Base-by-base conservation (phyloP, 768 basidiomycete genomes). In the Boletus rubescentipes region DNA sequence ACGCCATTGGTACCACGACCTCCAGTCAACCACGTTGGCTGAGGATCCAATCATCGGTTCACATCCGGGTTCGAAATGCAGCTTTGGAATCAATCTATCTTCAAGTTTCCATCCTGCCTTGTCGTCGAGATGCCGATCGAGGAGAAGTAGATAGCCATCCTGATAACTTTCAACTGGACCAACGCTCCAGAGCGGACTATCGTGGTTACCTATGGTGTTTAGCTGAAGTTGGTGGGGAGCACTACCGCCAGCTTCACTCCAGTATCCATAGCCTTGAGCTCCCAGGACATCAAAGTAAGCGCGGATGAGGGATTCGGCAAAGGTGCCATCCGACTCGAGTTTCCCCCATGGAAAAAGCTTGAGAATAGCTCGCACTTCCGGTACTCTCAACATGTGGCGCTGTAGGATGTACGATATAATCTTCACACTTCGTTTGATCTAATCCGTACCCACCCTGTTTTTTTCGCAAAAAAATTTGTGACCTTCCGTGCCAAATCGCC, bases 1-100 rank as follows among this genome's bases (percentile, higher is more conserved):
- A 35, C 79, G 73, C 79, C 78, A 79, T 43, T 69, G 55, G 60
- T 79, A 75, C 66, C 77, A 80, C 23, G 73, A 72, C 31, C 64
- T 67, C 79, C 79, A 80, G 52, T 70, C 73, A 26, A 61, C 57
- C 32, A 75, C 60, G 18, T 70, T 65, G 30, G 49, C 61, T 46
- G 67, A 54, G 55, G 68, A 58, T 59, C 59, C 54, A 12, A 70
- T 64, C 31, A 47, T 45, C 2, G 60, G 68, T 45, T 74, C 70
- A 29, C 61, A 53, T 15, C 60, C 62, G 31, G 61, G 55, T 37
- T 61, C 57, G n/a, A 69, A 69, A 40, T 66, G 63, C n/a, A 69
- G 59, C 34, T 65, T 62, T 43, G 76, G 73, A 26, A 75, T 69
- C 1, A 75, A 55, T 44, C 61, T 61, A 18, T 65, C 64, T 35